These are phyloP conservation scores for Russula vinacea DNA, from an alignment of 768 basidiomycete species.

Conservation along the genomic window DNA sequence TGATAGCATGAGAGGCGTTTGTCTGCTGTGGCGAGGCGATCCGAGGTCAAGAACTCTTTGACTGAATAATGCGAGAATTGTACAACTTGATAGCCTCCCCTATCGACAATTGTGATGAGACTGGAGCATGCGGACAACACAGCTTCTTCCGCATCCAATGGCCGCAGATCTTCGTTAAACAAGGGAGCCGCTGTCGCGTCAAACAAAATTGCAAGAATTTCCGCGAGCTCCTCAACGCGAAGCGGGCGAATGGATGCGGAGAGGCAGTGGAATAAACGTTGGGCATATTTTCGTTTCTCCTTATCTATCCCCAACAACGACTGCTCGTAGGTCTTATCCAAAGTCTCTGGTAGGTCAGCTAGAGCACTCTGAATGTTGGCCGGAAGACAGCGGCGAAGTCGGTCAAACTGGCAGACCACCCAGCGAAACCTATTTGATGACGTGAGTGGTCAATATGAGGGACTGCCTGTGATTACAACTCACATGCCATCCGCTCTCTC, in stretches of 20 bases:
- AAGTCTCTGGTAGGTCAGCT: background rate
- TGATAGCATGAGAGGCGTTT: background rate
- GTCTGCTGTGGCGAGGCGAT: background rate
- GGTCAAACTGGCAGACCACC: background rate
- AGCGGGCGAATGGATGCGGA: background rate
- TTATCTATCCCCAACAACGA: background rate
- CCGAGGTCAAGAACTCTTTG: background rate
- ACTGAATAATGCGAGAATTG: background rate
- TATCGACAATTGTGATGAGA: background rate
- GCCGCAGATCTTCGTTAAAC: background rate
- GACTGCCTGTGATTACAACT: background rate
- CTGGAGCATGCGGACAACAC: background rate
- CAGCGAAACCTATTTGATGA: background rate
- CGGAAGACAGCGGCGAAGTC: background rate
- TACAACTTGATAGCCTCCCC: background rate
- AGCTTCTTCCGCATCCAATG: background rate
- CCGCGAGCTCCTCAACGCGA: background rate
- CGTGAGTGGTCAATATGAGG: background rate
- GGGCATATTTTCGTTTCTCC: background rate
- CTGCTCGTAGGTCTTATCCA: background rate
- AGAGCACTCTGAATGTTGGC: background rate
- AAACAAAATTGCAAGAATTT: background rate
- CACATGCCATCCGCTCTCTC: slow-evolving; percentile 17
- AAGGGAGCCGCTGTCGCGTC: background rate
- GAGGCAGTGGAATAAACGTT: background rate